phyloP scores from a whole-genome alignment of 2,329 filamentous ascomycete species.

The Zymoseptoria ardabiliae region DNA sequence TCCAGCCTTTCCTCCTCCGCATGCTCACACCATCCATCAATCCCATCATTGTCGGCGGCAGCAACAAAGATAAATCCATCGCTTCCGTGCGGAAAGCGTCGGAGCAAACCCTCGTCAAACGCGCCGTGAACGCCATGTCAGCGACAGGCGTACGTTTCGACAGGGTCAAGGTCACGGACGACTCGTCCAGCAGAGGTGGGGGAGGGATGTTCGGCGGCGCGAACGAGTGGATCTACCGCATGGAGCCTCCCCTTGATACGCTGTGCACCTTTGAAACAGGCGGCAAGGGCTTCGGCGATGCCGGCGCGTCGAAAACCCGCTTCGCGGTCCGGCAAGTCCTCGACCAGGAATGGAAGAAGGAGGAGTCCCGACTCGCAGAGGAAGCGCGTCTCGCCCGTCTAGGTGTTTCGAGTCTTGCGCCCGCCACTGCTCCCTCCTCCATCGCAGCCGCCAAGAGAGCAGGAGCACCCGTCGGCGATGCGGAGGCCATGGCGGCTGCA shows the following conservation, averaged over 20 bases:
- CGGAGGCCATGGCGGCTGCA: slow-evolving; percentile 26
- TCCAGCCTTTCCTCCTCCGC: slow-evolving; percentile 75
- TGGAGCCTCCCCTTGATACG: slow-evolving; percentile 86
- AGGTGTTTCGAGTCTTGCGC: slow-evolving; percentile 37
- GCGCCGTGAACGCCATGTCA: slow-evolving; percentile 75
- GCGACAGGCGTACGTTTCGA: slow-evolving; percentile 77
- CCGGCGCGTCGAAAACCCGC: slow-evolving; percentile 64
- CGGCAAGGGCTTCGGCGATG: slow-evolving; percentile 42
- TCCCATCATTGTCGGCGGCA: slow-evolving; percentile 69
- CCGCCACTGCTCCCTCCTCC: slow-evolving; percentile 3
- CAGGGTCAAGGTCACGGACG: slow-evolving; percentile 64
- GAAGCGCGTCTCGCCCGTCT: slow-evolving; percentile 60
- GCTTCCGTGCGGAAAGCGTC: slow-evolving; percentile 83
- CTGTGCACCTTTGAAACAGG: slow-evolving; percentile 68
- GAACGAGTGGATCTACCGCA: slow-evolving; percentile 69
- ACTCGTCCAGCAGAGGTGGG: slow-evolving; percentile 33
- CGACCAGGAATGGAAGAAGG: slow-evolving; percentile 78
- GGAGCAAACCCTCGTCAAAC: slow-evolving; percentile 72
- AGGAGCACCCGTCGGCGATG: neutral
- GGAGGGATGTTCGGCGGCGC: slow-evolving; percentile 7
- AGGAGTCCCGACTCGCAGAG: slow-evolving; percentile 59
- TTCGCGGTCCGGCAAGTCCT: slow-evolving; percentile 90
- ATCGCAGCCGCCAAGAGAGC: slow-evolving; percentile 7
- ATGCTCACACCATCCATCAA: slow-evolving; percentile 86
- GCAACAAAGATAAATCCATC: slow-evolving; percentile 29